These are phyloP conservation scores for Aureobasidium uvarum DNA, from an alignment of 2,329 filamentous ascomycete species.

Conservation along the genomic window DNA sequence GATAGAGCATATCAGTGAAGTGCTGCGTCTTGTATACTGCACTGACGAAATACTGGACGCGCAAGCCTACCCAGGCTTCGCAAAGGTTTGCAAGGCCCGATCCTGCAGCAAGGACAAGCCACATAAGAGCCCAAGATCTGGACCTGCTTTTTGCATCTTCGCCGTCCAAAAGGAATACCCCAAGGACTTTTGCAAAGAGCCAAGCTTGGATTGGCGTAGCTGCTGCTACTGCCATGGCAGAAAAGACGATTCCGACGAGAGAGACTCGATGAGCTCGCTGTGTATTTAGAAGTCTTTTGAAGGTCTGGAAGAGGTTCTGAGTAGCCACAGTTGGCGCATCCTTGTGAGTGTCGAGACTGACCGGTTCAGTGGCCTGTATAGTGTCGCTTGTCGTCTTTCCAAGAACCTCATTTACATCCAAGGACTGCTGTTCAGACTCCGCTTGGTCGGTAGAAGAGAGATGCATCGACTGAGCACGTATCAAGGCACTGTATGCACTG, in stretches of 20 bases:
- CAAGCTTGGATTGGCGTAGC: conserved; percentile 1
- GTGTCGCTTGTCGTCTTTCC: neutral
- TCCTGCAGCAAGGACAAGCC: conserved; percentile 47
- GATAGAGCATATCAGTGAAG: conserved; percentile 45
- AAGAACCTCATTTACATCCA: neutral
- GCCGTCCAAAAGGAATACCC: neutral
- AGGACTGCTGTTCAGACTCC: neutral
- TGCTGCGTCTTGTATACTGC: conserved; percentile 42
- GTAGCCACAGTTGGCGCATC: neutral
- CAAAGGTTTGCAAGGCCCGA: neutral
- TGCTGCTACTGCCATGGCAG: conserved; percentile 2
- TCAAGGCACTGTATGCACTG: conserved; percentile 1
- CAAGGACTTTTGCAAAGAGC: conserved; percentile 12
- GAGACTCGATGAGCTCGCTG: neutral
- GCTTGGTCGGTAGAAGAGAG: neutral
- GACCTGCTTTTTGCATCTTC: conserved; percentile 1
- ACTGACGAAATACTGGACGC: neutral
- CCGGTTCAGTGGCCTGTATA: neutral
- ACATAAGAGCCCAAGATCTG: conserved; percentile 87
- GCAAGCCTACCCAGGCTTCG: neutral
- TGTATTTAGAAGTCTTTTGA: neutral
- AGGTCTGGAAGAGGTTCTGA: neutral
- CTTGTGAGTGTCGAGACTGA: neutral
- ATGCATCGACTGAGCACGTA: conserved; percentile 7
- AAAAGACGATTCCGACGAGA: neutral